Conservation (phyloP, 2,329 filamentous ascomycete species). For the Monilinia fructicola region DNA sequence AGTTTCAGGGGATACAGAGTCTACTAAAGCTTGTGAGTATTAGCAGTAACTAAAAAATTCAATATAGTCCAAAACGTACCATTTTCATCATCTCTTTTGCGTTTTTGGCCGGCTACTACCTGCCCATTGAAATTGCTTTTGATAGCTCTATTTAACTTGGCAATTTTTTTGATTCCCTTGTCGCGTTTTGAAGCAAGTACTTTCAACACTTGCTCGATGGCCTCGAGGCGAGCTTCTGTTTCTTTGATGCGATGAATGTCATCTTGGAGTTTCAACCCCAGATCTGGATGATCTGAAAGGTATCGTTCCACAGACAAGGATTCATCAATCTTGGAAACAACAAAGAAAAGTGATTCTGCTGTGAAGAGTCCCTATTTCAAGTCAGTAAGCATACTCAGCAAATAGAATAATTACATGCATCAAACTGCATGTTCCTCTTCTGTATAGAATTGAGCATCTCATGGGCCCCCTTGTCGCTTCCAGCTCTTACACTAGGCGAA, state of each 20-base stretch:
- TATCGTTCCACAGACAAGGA: constrained; percentile 24
- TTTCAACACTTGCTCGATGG: neutral
- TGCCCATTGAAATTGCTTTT: neutral
- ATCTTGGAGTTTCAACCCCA: constrained; percentile 1
- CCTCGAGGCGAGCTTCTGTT: neutral
- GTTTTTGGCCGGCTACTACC: neutral
- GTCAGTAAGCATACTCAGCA: neutral
- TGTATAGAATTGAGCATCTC: constrained; percentile 27
- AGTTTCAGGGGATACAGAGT: neutral
- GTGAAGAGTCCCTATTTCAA: constrained; percentile 21
- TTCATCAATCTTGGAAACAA: constrained; percentile 28
- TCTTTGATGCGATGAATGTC: neutral
- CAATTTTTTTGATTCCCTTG: neutral
- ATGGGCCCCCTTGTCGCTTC: constrained; percentile 26
- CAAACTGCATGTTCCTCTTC: constrained; percentile 29
- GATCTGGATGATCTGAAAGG: constrained; percentile 21
- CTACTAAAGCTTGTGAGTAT: neutral
- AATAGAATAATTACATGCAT: constrained; percentile 1
- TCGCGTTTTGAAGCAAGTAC: neutral
- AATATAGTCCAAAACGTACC: neutral
- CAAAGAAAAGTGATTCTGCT: constrained; percentile 28
- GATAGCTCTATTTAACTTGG: neutral
- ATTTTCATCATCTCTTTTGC: too few species aligned
- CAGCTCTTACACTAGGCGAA: constrained; percentile 24
- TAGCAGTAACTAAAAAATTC: neutral